These are phyloP conservation scores for Pythium angustatum DNA, from an alignment of 352 stramenopile species.

Conservation along the genomic window DNA sequence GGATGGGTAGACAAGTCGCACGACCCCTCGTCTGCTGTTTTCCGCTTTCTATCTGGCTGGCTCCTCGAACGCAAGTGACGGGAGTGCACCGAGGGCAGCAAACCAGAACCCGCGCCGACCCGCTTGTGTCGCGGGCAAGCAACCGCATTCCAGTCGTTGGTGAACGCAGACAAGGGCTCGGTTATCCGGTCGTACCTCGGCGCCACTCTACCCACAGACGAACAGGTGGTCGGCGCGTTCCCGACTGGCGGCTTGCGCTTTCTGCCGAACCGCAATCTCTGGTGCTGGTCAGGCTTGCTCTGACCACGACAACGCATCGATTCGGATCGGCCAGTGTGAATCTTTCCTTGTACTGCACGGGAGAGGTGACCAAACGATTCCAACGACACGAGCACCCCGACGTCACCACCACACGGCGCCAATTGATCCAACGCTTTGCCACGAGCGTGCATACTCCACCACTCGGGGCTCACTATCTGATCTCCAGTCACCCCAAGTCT, in stretches of 20 bases:
- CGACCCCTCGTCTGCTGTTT: constrained; percentile 30
- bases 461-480: background rate
- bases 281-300: constrained; percentile 10
- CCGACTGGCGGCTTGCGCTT: constrained; percentile 15
- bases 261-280: constrained; percentile 5
- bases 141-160: constrained; percentile 5
- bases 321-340: constrained; percentile 6
- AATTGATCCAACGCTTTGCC: no score
- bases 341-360: constrained; percentile 16
- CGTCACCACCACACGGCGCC: background rate
- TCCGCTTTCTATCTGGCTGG: constrained; percentile 13
- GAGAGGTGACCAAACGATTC: constrained; percentile 3
- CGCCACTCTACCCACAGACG: constrained; percentile 3
- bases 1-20: constrained; percentile 32
- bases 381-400: background rate
- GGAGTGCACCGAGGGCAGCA: background rate
- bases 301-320: background rate
- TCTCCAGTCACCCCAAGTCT: background rate
- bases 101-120: constrained; percentile 28
- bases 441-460: background rate
- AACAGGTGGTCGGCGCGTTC: constrained; percentile 20
- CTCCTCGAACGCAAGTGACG: constrained; percentile 7
- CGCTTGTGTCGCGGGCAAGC: no score
- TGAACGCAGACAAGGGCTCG: constrained; percentile 15
- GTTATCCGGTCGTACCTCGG: constrained; percentile 19